These are phyloP conservation scores for Serendipita sp. DNA, from an alignment of 768 basidiomycete species.

Conservation along the genomic window DNA sequence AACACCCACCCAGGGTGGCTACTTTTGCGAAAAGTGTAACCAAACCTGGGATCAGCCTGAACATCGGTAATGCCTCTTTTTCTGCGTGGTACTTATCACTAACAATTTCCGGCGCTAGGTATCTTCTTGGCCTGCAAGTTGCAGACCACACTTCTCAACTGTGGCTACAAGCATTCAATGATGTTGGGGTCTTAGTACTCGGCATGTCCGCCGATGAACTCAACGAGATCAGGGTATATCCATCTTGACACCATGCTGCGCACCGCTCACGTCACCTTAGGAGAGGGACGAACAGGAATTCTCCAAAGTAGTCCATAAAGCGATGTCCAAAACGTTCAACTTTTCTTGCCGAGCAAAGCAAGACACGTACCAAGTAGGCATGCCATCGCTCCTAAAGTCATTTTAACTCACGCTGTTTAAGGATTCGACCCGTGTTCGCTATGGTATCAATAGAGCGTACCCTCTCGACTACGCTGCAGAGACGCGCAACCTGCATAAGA, in stretches of 20 bases:
- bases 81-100: conserved; percentile 7
- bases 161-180: conserved; percentile 95
- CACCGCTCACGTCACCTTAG: conserved; percentile 22
- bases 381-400: background rate
- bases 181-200: conserved; percentile 63
- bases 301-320: conserved; percentile 42
- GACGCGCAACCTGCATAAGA: background rate
- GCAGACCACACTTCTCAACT: conserved; percentile 81
- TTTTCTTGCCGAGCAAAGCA: conserved; percentile 77
- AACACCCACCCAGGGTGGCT: conserved; percentile 44
- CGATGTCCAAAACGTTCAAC: conserved; percentile 57
- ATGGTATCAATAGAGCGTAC: conserved; percentile 56
- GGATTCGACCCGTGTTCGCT: conserved; percentile 73
- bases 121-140: conserved; percentile 71
- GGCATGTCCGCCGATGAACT: conserved; percentile 68
- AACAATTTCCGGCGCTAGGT: conserved; percentile 17
- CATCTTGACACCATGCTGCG: background rate
- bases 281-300: conserved; percentile 44
- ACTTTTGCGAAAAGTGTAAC: conserved; percentile 90
- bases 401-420: conserved; percentile 19
- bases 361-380: conserved; percentile 67
- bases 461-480: conserved; percentile 34
- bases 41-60: conserved; percentile 53
- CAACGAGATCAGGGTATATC: conserved; percentile 50
- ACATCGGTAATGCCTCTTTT: conserved; percentile 44